These are phyloP conservation scores for Fusarium sterilihyphosum DNA, from an alignment of 2,329 filamentous ascomycete species.

Conservation along the genomic window DNA sequence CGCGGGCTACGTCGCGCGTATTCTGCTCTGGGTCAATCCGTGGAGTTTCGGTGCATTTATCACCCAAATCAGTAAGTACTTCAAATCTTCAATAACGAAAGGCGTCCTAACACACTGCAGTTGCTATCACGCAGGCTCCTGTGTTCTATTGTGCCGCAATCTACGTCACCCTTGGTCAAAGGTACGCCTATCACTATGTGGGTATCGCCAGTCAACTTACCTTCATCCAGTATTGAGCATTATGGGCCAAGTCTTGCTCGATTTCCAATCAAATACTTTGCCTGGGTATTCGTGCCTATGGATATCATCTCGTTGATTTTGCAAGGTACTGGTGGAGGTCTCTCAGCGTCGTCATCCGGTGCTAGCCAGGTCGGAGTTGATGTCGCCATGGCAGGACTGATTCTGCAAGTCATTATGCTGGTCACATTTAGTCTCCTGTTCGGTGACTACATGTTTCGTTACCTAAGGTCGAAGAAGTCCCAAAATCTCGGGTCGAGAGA, in stretches of 20 bases:
- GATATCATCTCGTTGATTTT: constrained; percentile 61
- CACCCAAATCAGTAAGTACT: constrained; percentile 60
- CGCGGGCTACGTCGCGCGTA: constrained; percentile 66
- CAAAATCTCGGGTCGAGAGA: background rate
- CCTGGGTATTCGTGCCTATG: constrained; percentile 56
- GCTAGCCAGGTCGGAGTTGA: constrained; percentile 55
- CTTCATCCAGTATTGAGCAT: constrained; percentile 42
- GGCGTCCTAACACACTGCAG: background rate
- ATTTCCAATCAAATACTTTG: constrained; percentile 47
- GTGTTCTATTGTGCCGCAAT: constrained; percentile 51
- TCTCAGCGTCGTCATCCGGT: constrained; percentile 50
- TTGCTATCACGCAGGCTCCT: constrained; percentile 55
- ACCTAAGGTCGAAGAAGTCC: constrained; percentile 8
- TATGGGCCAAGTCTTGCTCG: constrained; percentile 46
- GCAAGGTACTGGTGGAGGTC: constrained; percentile 61
- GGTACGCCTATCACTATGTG: background rate
- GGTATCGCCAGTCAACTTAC: background rate
- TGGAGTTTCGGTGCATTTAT: constrained; percentile 66
- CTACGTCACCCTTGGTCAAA: constrained; percentile 38
- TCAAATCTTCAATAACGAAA: rapidly evolving
- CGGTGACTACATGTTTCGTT: constrained; percentile 51
- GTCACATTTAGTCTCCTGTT: constrained; percentile 55
- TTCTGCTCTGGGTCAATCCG: constrained; percentile 63
- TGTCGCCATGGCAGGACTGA: constrained; percentile 59
- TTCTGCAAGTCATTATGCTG: constrained; percentile 60